Percentiles rank a stretch among this genome's conserved stretches.
Evolutionary conservation across 208 protist genomes (phyloP).

Genomic region (Tritrichomonas foetus): DNA sequence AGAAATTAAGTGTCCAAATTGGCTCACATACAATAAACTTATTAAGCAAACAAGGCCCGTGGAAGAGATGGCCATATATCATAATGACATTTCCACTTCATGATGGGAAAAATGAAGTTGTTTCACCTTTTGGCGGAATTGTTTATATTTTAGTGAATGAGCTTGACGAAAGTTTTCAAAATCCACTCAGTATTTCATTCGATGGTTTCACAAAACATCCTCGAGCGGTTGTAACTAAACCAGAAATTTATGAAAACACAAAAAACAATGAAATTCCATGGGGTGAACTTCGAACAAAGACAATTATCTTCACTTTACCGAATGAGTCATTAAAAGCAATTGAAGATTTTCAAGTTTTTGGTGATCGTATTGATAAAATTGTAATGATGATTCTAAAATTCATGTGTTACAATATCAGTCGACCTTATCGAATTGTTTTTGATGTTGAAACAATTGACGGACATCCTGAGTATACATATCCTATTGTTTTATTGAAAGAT

Average conservation of each 20-base stretch:
- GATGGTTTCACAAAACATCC: background rate
- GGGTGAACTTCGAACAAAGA: background rate
- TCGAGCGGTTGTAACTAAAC: background rate
- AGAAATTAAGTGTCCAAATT: background rate
- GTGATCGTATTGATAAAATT: background rate
- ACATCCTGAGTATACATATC: background rate
- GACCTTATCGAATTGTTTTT: conserved; percentile 14
- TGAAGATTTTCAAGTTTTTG: background rate
- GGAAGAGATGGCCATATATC: background rate
- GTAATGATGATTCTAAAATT: background rate
- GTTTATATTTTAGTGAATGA: background rate
- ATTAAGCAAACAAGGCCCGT: background rate
- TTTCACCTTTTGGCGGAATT: background rate
- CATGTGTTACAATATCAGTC: background rate
- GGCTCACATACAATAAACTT: background rate
- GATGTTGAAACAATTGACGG: background rate
- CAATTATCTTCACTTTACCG: background rate
- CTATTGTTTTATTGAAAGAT: background rate
- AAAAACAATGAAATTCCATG: background rate
- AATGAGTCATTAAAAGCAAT: background rate
- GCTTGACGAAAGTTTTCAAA: too few species aligned
- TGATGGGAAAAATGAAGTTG: background rate
- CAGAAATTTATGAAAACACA: background rate
- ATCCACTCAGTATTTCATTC: too few species aligned
- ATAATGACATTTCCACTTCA: background rate